Evolutionary conservation across 2,329 filamentous ascomycete genomes (phyloP).

Genomic region (Tolypocladium tundrense): DNA sequence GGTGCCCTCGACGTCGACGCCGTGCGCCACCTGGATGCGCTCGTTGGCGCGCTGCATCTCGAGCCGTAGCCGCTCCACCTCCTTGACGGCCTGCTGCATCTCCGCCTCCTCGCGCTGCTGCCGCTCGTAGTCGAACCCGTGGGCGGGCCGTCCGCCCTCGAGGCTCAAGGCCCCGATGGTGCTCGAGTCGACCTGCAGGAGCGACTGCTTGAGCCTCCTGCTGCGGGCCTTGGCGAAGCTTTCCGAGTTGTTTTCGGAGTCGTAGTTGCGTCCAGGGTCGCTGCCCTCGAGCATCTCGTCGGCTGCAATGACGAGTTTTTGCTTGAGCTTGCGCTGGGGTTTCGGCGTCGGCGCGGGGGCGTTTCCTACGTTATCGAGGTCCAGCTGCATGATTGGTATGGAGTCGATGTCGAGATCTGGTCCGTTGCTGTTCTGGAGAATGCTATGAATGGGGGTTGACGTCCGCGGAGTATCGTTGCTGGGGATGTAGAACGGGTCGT

Average conservation of each 20-base stretch:
- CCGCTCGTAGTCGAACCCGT: conserved; percentile 48
- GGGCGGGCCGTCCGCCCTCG: conserved; percentile 29
- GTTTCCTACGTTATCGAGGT: conserved; percentile 49
- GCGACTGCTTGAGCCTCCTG: conserved; percentile 45
- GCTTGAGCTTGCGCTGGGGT: conserved; percentile 33
- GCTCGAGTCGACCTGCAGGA: conserved; percentile 82
- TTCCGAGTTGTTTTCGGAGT: conserved; percentile 43
- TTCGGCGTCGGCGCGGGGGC: conserved; percentile 19
- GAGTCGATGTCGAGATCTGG: conserved; percentile 82
- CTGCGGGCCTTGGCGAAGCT: conserved; percentile 36
- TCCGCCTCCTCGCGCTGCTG: conserved; percentile 72
- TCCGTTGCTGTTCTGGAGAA: conserved; percentile 61
- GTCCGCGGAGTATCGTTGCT: conserved; percentile 45
- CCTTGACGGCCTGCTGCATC: conserved; percentile 78
- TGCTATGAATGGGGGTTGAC: conserved; percentile 70
- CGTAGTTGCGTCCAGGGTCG: conserved; percentile 34
- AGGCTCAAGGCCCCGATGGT: conserved; percentile 65
- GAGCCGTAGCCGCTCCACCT: conserved; percentile 75
- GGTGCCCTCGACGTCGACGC: conserved; percentile 54
- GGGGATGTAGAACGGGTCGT: conserved; percentile 91
- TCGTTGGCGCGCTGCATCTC: conserved; percentile 84
- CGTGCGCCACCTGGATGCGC: conserved; percentile 59
- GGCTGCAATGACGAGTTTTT: conserved; percentile 56
- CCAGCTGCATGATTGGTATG: conserved; percentile 91
- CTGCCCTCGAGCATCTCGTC: conserved; percentile 61